Percentiles rank a stretch among this genome's conserved stretches.
These are phyloP conservation scores for Melanogaster broomeanus DNA, from an alignment of 768 basidiomycete species.

Conservation along the genomic window DNA sequence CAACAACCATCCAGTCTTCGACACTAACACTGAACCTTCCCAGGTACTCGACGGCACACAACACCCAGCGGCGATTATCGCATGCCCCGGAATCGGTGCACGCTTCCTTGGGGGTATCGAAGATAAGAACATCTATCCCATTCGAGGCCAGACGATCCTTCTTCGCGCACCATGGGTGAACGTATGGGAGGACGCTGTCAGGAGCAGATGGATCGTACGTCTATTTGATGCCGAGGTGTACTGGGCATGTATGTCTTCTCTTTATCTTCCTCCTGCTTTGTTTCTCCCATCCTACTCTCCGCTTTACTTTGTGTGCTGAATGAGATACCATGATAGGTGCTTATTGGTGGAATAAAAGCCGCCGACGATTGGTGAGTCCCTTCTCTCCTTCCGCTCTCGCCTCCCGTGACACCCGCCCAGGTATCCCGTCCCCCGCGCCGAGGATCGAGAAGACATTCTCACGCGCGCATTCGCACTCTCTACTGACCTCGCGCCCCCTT, in stretches of 20 bases:
- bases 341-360: slow-evolving; percentile 62
- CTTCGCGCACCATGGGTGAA: slow-evolving; percentile 51
- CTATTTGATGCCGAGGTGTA: slow-evolving; percentile 39
- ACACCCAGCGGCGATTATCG: slow-evolving; percentile 49
- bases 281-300: too few relatives aligned
- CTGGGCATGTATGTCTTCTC: slow-evolving; percentile 39
- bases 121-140: slow-evolving; percentile 47
- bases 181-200: slow-evolving; percentile 36
- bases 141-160: slow-evolving; percentile 47
- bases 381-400: background rate
- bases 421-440: slow-evolving; percentile 64
- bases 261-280: background rate
- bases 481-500: slow-evolving; percentile 59
- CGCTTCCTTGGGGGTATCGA: slow-evolving; percentile 52
- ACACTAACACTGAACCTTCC: background rate
- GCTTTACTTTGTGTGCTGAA: background rate
- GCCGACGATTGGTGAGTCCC: slow-evolving; percentile 58
- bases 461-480: slow-evolving; percentile 50
- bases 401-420: slow-evolving; percentile 28
- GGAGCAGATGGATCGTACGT: slow-evolving; percentile 30
- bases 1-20: background rate
- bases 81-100: slow-evolving; percentile 70
- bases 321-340: slow-evolving; percentile 31
- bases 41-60: slow-evolving; percentile 15
- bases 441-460: slow-evolving; percentile 63